Evolutionary conservation across 2,329 filamentous ascomycete species (phyloP).

Genomic region (Diplodia mutila): DNA sequence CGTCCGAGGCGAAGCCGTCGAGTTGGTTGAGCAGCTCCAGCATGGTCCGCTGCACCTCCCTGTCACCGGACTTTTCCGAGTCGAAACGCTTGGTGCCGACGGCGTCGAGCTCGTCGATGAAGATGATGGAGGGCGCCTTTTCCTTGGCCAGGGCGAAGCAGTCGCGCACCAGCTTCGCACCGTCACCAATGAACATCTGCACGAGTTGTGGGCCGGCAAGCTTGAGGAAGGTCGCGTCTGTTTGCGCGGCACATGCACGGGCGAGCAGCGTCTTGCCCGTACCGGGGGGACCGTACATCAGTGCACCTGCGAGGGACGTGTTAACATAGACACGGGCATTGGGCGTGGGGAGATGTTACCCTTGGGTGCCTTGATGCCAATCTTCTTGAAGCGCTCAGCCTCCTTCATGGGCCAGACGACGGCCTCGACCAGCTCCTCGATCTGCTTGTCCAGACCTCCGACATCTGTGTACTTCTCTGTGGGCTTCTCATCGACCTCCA

Average conservation of each 20-base stretch:
- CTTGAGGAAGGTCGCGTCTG: conserved; percentile 97
- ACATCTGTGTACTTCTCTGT: conserved; percentile 99
- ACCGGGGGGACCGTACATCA: conserved; percentile 96
- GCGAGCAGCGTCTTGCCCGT: conserved; percentile 92
- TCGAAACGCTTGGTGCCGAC: conserved; percentile 99
- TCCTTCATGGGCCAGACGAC: conserved; percentile 99
- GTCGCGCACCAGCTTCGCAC: conserved; percentile 95
- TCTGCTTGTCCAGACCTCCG: conserved; percentile 96
- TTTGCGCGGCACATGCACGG: conserved; percentile 94
- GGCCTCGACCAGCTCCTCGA: conserved; percentile 96
- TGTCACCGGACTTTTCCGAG: conserved; percentile 95
- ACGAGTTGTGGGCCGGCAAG: conserved; percentile 96
- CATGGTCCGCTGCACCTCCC: conserved; percentile 98
- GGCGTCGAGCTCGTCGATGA: conserved; percentile 97
- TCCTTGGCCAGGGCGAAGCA: conserved; percentile 98
- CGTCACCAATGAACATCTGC: conserved; percentile 99
- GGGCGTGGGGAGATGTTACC: conserved; percentile 60
- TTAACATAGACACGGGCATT: conserved; percentile 25
- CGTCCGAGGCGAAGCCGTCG: conserved; percentile 95
- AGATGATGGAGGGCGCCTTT: conserved; percentile 98
- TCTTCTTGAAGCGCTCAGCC: conserved; percentile 98
- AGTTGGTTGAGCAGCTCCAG: conserved; percentile 97
- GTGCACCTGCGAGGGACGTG: conserved; percentile 65
- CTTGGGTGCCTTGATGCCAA: conserved; percentile 98
- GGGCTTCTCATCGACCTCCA: conserved; percentile 99